These are phyloP conservation scores for Artemisia tridentata DNA, from an alignment of 129 eudicot genomes.

Conservation along the genomic window DNA sequence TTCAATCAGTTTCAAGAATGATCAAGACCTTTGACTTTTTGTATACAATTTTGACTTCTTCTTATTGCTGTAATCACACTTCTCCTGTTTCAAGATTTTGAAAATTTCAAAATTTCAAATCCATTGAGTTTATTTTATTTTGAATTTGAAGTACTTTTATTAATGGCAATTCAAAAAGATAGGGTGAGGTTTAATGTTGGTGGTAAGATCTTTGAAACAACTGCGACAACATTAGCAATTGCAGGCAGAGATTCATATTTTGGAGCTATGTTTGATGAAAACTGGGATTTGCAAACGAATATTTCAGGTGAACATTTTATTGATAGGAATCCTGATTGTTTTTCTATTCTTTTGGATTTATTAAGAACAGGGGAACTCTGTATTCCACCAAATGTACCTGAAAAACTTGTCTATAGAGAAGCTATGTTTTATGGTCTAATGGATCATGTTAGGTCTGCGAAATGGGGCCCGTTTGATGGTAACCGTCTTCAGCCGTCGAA, in stretches of 20 bases:
- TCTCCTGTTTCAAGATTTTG: no score
- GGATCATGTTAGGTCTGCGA: slow-evolving; percentile 78
- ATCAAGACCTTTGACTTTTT: slow-evolving; percentile 24
- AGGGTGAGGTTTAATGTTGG: slow-evolving; percentile 86
- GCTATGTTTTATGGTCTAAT: slow-evolving; percentile 75
- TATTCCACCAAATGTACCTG: slow-evolving; percentile 64
- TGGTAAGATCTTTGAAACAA: slow-evolving; percentile 85
- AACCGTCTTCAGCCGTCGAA: slow-evolving; percentile 57
- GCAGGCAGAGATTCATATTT: slow-evolving; percentile 85
- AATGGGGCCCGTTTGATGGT: slow-evolving; percentile 88
- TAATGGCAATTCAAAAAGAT: slow-evolving; percentile 77
- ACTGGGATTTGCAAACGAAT: slow-evolving; percentile 64
- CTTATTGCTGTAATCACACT: no score
- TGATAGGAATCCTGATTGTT: slow-evolving; percentile 90
- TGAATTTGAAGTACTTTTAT: slow-evolving; percentile 17
- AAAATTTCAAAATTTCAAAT: no score
- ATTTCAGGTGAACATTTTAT: slow-evolving; percentile 56
- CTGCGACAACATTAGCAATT: slow-evolving; percentile 88
- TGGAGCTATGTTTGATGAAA: slow-evolving; percentile 82
- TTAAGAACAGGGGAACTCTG: slow-evolving; percentile 74
- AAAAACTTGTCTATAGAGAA: slow-evolving; percentile 65
- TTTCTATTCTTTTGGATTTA: slow-evolving; percentile 74
- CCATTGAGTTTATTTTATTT: neutral
- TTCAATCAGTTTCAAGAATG: slow-evolving; percentile 19
- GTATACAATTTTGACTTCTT: no score